Evolutionary conservation across 2,329 filamentous ascomycete species (phyloP).

Genomic region (Aspergillus pseudoviridinutans): DNA sequence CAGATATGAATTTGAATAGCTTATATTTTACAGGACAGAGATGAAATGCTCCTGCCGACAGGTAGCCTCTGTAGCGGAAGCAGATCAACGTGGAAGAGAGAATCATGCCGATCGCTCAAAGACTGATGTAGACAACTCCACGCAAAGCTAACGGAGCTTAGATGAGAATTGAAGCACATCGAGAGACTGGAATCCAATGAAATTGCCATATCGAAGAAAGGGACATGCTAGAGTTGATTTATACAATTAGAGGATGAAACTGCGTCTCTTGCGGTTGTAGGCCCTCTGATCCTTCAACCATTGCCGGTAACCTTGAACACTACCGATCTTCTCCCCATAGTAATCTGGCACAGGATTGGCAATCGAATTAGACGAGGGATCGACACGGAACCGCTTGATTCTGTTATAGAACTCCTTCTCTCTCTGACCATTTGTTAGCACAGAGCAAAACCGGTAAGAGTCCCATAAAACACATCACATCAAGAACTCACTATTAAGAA

Average conservation of each 20-base stretch:
- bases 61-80: not conserved
- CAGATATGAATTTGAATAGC: not conserved
- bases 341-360: slow-evolving; percentile 95
- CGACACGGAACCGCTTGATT: slow-evolving; percentile 87
- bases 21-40: not conserved
- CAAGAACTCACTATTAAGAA: slow-evolving; percentile 61
- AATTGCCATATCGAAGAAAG: not conserved
- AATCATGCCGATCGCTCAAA: slow-evolving; percentile 11
- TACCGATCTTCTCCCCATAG: slow-evolving; percentile 97
- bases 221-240: not conserved
- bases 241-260: slow-evolving; percentile 31
- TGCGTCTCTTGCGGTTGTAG: slow-evolving; percentile 81
- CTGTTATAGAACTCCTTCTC: slow-evolving; percentile 90
- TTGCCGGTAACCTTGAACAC: slow-evolving; percentile 82
- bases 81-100: not conserved
- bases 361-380: slow-evolving; percentile 82
- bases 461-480: not conserved
- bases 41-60: not conserved
- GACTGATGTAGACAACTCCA: not conserved
- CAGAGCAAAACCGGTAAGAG: slow-evolving; percentile 8
- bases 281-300: slow-evolving; percentile 98
- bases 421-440: slow-evolving; percentile 56
- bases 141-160: not conserved
- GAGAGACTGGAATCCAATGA: slow-evolving; percentile 2
- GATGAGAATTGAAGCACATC: slow-evolving; percentile 1